phyloP scores from a whole-genome alignment of 148 eudicot genomes.

The Simmondsia chinensis region DNA sequence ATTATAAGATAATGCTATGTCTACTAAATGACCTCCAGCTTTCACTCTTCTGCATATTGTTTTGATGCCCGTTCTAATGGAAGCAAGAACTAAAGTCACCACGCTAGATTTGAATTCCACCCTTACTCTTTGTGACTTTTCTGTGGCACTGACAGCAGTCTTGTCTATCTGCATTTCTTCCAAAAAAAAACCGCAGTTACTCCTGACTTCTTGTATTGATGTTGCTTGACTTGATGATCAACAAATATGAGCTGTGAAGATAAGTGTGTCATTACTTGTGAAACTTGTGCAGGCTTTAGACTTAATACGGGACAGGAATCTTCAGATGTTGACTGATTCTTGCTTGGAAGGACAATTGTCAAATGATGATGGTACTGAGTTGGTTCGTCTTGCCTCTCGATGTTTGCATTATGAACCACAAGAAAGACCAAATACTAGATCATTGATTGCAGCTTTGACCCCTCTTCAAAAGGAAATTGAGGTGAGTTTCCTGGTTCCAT shows the following conservation, averaged over 20 bases:
- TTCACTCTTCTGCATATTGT: too few relatives aligned
- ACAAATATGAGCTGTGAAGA: background rate
- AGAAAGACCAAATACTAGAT: constrained; percentile 55
- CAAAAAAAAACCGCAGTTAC: too few relatives aligned
- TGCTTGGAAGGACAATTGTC: constrained; percentile 62
- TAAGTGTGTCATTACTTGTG: background rate
- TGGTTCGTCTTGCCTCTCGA: constrained; percentile 56
- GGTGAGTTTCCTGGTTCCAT: constrained; percentile 18
- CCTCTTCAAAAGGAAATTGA: constrained; percentile 62
- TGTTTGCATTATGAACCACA: constrained; percentile 61
- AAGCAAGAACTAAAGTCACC: too few relatives aligned
- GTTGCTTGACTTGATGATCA: too few relatives aligned
- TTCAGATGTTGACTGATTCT: constrained; percentile 59
- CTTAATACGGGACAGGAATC: constrained; percentile 59
- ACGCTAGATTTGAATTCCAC: too few relatives aligned
- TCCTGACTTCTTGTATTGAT: too few relatives aligned
- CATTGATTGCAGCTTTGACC: constrained; percentile 47
- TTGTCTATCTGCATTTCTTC: too few relatives aligned
- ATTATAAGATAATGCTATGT: too few relatives aligned
- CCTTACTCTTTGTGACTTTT: too few relatives aligned
- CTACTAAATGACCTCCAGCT: too few relatives aligned
- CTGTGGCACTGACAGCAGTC: too few relatives aligned
- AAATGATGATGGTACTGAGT: constrained; percentile 52
- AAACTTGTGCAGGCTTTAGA: constrained; percentile 44
- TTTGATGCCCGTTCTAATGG: too few relatives aligned